A percentile compares a stretch with the other conserved stretches of the same genome.
Conservation (phyloP, 2,329 filamentous ascomycete genomes). For the Teratosphaeria viscida region DNA sequence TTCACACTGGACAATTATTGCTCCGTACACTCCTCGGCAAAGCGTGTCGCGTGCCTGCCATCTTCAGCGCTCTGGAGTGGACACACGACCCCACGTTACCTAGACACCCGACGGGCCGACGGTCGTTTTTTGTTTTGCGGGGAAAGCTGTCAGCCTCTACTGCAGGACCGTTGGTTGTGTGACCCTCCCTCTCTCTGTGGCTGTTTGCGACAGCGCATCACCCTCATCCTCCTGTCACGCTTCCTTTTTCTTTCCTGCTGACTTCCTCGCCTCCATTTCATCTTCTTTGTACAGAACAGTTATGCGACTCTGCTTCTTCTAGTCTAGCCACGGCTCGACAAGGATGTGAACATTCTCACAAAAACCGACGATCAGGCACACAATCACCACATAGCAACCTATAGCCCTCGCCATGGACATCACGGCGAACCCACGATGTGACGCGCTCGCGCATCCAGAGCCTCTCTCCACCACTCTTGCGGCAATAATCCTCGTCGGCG, state of each 20-base stretch:
- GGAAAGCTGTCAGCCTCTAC: not conserved
- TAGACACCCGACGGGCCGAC: not conserved
- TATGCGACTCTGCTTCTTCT: not conserved
- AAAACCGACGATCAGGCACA: not conserved
- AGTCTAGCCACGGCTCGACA: not conserved
- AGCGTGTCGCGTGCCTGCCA: not conserved
- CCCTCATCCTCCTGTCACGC: not conserved
- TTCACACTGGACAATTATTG: not conserved
- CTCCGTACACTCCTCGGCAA: not conserved
- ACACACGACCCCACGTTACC: not conserved
- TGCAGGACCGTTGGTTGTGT: not conserved
- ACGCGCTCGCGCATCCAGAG: slow-evolving; percentile 17
- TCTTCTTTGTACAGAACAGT: not conserved
- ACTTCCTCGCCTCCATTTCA: not conserved
- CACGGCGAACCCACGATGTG: slow-evolving; percentile 9
- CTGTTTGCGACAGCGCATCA: not conserved
- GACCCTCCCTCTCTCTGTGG: not conserved
- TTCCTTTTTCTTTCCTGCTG: not conserved
- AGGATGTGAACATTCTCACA: not conserved
- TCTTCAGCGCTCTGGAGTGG: not conserved
- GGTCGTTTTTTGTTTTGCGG: not conserved
- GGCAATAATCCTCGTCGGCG: slow-evolving; percentile 67
- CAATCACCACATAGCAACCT: not conserved
- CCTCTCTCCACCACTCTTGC: slow-evolving; percentile 19
- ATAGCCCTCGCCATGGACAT: not conserved